Percentiles rank a stretch among this genome's conserved stretches.
phyloP scores from a whole-genome alignment of 2,329 filamentous ascomycete genomes.

The Diaporthe citri region DNA sequence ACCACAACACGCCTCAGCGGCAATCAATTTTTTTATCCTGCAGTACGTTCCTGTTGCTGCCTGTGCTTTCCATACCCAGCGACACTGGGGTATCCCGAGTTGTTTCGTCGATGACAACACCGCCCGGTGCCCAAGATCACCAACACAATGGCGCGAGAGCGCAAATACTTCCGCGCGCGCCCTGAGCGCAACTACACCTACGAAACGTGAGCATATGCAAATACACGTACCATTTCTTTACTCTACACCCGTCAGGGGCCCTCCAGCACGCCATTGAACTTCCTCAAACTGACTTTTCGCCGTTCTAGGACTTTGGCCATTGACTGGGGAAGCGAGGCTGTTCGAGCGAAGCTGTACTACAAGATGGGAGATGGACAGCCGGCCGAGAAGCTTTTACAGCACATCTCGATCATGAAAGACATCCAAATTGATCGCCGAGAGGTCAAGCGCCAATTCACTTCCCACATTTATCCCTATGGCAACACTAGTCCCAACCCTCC shows the following conservation, averaged over 20 bases:
- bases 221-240: accelerated
- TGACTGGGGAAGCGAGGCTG: constrained; percentile 9
- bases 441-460: not conserved
- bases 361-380: not conserved
- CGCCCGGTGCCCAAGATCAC: not conserved
- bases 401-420: too few species aligned
- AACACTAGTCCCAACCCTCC: not conserved
- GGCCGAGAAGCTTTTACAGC: not conserved
- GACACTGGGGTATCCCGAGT: too few species aligned
- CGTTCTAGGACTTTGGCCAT: not conserved
- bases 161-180: not conserved
- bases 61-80: too few species aligned
- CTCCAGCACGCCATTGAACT: too few species aligned
- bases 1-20: not conserved
- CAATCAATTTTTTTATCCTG: not conserved
- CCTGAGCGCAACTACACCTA: not conserved
- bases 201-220: not conserved
- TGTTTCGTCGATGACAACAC: not conserved
- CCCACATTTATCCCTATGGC: not conserved
- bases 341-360: not conserved
- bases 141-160: not conserved
- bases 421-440: not conserved
- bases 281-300: not conserved
- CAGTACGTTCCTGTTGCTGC: not conserved
- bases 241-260: accelerated